Conservation (phyloP, 805 yeast species). For the Cyberlindnera petersonii region DNA sequence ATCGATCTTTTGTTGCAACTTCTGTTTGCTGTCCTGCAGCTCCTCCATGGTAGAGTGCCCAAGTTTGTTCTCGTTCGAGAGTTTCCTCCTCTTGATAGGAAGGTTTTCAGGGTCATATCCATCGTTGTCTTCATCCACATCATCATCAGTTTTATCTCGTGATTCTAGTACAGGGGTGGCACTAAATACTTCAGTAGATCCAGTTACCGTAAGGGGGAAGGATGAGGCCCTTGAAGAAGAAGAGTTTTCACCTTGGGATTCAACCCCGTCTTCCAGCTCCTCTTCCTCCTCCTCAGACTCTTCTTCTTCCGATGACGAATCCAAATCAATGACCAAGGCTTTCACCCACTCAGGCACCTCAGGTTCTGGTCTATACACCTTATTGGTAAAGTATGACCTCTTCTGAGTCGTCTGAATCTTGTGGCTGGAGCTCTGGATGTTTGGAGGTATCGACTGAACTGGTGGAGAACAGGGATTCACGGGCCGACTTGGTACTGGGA, state of each 20-base stretch:
- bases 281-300: background rate
- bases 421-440: too few relatives aligned
- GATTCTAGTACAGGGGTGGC: too few relatives aligned
- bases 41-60: constrained; percentile 4
- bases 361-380: constrained; percentile 14
- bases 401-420: background rate
- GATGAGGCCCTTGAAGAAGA: too few relatives aligned
- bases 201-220: too few relatives aligned
- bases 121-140: background rate
- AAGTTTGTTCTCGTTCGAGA: constrained; percentile 1
- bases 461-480: too few relatives aligned
- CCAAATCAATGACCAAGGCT: constrained; percentile 24
- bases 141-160: too few relatives aligned
- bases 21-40: background rate
- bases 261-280: background rate
- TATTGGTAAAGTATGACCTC: constrained; percentile 10
- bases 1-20: constrained; percentile 1
- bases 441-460: background rate
- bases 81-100: constrained; percentile 10
- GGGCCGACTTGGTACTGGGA: constrained; percentile 16
- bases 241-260: background rate
- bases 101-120: constrained; percentile 5
- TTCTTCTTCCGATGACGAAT: constrained; percentile 16
- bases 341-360: constrained; percentile 26
- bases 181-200: too few relatives aligned